phyloP scores from a whole-genome alignment of 2,329 filamentous ascomycete species.

The Rasamsonia emersonii region DNA sequence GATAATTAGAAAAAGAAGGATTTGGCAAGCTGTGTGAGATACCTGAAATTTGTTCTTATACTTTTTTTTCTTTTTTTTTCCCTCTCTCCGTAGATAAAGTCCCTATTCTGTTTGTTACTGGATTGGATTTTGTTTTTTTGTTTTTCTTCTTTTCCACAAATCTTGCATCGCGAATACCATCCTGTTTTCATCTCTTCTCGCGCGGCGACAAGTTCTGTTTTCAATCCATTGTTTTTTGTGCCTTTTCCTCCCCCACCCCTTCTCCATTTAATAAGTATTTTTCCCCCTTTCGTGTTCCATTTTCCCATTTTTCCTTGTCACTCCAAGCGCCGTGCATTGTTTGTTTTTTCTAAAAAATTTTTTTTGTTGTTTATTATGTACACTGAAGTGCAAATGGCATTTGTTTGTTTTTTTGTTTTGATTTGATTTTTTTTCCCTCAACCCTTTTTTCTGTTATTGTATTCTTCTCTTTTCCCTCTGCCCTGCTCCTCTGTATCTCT shows the following conservation, averaged over 20 bases:
- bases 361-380: slow-evolving; percentile 22
- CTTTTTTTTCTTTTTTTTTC: slow-evolving; percentile 2
- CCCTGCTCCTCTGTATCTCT: slow-evolving; percentile 11
- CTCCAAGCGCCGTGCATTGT: slow-evolving; percentile 5
- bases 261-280: too few relatives aligned
- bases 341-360: slow-evolving; percentile 10
- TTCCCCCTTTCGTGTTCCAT: too few relatives aligned
- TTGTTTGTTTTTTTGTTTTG: slow-evolving; percentile 9
- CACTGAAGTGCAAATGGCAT: slow-evolving; percentile 26
- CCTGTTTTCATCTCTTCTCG: too few relatives aligned
- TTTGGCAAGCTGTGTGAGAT: slow-evolving; percentile 7
- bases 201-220: too few relatives aligned
- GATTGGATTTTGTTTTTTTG: too few relatives aligned
- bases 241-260: too few relatives aligned
- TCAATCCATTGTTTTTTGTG: too few relatives aligned
- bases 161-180: too few relatives aligned
- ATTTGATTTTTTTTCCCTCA: slow-evolving; percentile 9
- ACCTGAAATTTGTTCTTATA: slow-evolving; percentile 2
- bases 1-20: too few relatives aligned
- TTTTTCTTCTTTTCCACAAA: too few relatives aligned
- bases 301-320: slow-evolving; percentile 1
- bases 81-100: slow-evolving; percentile 1
- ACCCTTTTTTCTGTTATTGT: slow-evolving; percentile 10
- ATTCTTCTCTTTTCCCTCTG: slow-evolving; percentile 9
- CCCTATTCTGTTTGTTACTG: neutral